A percentile compares a stretch with the other conserved stretches of the same genome.
These are phyloP conservation scores for Delitschia confertaspora DNA, from an alignment of 495 filamentous ascomycete genomes.

Conservation along the genomic window DNA sequence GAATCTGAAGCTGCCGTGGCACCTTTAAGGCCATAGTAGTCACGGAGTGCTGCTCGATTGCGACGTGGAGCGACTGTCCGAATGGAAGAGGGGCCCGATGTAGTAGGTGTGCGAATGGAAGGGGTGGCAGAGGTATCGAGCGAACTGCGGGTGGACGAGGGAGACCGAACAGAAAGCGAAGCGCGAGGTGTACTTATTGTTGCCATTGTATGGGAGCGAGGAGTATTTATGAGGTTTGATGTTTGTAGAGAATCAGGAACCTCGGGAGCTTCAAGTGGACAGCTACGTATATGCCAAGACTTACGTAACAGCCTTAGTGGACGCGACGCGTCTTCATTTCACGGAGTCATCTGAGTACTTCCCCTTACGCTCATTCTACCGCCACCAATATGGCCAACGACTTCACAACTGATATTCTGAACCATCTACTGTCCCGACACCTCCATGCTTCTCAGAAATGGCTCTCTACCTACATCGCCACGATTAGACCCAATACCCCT, in stretches of 20 bases:
- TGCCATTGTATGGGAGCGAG: conserved; percentile 56
- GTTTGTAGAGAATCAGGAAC: background rate
- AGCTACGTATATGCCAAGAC: no score
- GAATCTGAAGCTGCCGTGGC: conserved; percentile 24
- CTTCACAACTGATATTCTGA: conserved; percentile 23
- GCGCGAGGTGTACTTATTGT: conserved; percentile 39
- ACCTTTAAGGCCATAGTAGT: conserved; percentile 83
- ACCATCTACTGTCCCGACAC: conserved; percentile 29
- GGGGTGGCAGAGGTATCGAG: conserved; percentile 50
- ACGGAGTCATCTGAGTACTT: background rate
- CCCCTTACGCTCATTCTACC: conserved; percentile 19
- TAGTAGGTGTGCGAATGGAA: conserved; percentile 35
- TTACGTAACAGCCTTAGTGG: no score
- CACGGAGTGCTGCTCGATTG: conserved; percentile 76
- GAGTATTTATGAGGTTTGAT: no score
- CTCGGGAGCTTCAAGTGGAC: background rate
- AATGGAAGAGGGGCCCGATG: conserved; percentile 38
- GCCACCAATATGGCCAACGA: conserved; percentile 18
- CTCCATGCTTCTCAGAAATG: conserved; percentile 32
- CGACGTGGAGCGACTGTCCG: conserved; percentile 43
- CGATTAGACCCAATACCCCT: conserved; percentile 46
- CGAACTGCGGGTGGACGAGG: conserved; percentile 65
- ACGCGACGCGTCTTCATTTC: no score
- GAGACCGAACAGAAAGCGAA: conserved; percentile 62
- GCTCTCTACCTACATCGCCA: conserved; percentile 35